Conservation (phyloP, 73 alveolate species). For the Uronychia setigera region DNA sequence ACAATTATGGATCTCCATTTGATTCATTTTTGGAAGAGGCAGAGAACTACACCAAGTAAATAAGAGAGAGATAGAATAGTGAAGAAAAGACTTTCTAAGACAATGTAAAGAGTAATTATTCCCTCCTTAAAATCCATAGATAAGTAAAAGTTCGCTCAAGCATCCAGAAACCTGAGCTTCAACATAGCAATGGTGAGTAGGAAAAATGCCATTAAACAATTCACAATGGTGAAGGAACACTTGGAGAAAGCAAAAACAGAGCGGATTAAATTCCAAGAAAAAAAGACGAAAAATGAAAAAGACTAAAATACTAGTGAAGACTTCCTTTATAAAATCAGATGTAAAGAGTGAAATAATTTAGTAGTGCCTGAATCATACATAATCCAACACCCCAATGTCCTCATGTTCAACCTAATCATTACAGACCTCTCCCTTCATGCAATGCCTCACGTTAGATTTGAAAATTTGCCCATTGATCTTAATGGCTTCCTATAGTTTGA, state of each 20-base stretch:
- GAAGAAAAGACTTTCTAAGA: not conserved
- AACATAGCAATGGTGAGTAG: not conserved
- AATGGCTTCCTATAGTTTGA: not conserved
- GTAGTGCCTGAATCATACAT: not conserved
- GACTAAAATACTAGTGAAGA: not conserved
- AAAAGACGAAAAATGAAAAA: not conserved
- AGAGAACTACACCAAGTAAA: not conserved
- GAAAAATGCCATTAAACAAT: not conserved
- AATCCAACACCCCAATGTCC: not conserved
- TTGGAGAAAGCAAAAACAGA: not conserved
- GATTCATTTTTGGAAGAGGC: not conserved
- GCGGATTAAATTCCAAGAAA: not conserved
- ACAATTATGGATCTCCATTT: not conserved
- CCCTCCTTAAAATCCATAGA: not conserved
- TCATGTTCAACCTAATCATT: not conserved
- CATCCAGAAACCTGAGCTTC: not conserved
- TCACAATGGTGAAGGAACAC: not conserved
- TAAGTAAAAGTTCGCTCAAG: not conserved
- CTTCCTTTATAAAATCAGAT: not conserved
- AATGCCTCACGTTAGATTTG: not conserved
- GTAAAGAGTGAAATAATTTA: not conserved
- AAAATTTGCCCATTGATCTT: not conserved
- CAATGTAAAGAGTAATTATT: not conserved
- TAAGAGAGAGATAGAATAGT: not conserved
- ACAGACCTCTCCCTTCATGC: not conserved